Percentiles rank a stretch among this genome's conserved stretches.
phyloP scores from a whole-genome alignment of 192 early-diverging fungal genomes.

The Coemansia aciculifera region DNA sequence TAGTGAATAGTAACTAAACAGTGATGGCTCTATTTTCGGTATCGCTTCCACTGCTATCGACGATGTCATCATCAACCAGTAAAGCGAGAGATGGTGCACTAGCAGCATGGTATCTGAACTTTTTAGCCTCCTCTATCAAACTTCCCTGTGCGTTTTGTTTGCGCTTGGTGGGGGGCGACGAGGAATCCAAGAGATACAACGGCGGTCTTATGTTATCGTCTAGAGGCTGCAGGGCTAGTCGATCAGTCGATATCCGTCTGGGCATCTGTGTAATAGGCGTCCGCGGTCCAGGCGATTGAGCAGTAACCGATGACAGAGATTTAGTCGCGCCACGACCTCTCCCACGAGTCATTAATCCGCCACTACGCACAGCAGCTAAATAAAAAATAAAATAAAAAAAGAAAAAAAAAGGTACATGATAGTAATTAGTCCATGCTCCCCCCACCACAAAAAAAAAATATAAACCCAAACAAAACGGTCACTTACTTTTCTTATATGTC shows the following conservation, averaged over 20 bases:
- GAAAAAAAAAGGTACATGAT: not conserved
- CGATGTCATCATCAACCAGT: constrained; percentile 37
- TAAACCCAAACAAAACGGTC: no score
- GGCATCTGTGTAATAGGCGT: not conserved
- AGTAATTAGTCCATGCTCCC: not conserved
- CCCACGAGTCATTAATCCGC: not conserved
- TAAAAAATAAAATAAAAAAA: not conserved
- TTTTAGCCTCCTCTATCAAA: not conserved
- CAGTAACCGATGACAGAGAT: no score
- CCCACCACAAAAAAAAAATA: no score
- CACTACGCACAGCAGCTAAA: not conserved
- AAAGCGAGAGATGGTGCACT: not conserved
- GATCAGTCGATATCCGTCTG: not conserved
- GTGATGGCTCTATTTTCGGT: constrained; percentile 24
- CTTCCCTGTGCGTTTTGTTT: not conserved
- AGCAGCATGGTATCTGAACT: not conserved
- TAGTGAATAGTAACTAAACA: not conserved
- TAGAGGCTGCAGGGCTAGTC: not conserved
- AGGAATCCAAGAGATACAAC: not conserved
- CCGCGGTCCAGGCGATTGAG: not conserved
- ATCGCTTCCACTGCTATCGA: constrained; percentile 46
- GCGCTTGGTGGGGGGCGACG: constrained; percentile 10
- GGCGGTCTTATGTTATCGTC: not conserved
- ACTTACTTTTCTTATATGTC: constrained; percentile 18
- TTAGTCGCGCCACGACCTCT: not conserved